Conservation (phyloP, 495 filamentous ascomycete species). For the Neurospora terricola region DNA sequence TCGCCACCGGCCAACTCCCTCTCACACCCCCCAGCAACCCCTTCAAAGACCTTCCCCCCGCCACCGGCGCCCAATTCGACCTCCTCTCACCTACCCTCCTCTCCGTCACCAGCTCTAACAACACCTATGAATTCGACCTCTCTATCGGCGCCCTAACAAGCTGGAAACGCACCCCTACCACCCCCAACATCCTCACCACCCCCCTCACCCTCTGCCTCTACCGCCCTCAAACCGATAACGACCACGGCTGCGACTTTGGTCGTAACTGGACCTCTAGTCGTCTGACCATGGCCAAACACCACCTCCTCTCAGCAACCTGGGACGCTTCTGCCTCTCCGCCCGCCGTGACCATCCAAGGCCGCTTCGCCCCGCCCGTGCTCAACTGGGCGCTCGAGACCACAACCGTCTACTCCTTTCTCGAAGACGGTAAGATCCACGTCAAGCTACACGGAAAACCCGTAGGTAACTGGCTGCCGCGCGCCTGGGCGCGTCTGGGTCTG, state of each 20-base stretch:
- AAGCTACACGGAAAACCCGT: conserved; percentile 30
- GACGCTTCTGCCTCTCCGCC: conserved; percentile 12
- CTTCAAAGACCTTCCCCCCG: neutral
- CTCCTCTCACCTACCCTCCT: conserved; percentile 8
- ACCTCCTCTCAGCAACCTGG: conserved; percentile 34
- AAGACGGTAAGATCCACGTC: conserved; percentile 31
- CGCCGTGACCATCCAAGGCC: conserved; percentile 32
- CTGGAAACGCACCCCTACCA: conserved; percentile 16
- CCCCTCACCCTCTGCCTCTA: conserved; percentile 38
- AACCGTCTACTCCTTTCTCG: conserved; percentile 43
- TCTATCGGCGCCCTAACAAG: conserved; percentile 27
- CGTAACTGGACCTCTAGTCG: conserved; percentile 31
- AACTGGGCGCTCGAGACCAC: conserved; percentile 49
- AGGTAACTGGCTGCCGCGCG: conserved; percentile 37
- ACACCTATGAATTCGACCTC: conserved; percentile 34
- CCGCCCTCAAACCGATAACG: conserved; percentile 56
- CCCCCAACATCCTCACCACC: conserved; percentile 32
- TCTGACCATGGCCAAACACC: conserved; percentile 33
- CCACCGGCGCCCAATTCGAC: neutral
- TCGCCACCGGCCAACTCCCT: conserved; percentile 44
- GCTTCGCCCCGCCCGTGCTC: conserved; percentile 49
- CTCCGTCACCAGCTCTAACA: conserved; percentile 17
- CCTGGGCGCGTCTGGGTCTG: conserved; percentile 51
- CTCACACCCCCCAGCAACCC: conserved; percentile 18
- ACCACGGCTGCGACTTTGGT: conserved; percentile 38